phyloP scores from a whole-genome alignment of 78 protist genomes.

The Emiliania huxleyi region DNA sequence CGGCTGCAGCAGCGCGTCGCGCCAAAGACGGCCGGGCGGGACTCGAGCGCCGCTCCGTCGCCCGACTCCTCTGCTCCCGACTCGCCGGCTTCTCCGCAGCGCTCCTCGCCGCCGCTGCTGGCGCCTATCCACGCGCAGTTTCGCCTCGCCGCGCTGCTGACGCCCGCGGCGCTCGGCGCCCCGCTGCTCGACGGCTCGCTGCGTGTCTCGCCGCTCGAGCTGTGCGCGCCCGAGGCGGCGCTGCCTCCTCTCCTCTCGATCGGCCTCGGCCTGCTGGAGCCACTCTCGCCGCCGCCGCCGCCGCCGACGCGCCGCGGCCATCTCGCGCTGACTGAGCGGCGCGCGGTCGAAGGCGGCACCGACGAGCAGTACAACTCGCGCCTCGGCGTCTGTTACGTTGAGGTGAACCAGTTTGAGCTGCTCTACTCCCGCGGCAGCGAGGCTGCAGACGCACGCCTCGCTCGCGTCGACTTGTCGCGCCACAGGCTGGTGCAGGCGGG shows the following conservation, averaged over 20 bases:
- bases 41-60: too few species aligned
- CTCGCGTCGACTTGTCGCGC: not conserved
- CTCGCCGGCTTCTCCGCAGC: too few species aligned
- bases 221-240: not conserved
- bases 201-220: not conserved
- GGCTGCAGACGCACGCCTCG: not conserved
- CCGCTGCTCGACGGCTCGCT: not conserved
- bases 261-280: not conserved
- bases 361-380: not conserved
- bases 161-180: not conserved
- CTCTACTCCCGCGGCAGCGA: not conserved
- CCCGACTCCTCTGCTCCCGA: too few species aligned
- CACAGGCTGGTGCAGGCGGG: not conserved
- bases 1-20: too few species aligned
- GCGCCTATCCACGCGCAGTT: not conserved
- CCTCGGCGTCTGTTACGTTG: not conserved
- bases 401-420: not conserved
- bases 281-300: not conserved
- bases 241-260: not conserved
- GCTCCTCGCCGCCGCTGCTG: not conserved
- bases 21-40: too few species aligned
- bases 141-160: not conserved
- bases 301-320: not conserved
- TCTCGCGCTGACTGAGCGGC: not conserved
- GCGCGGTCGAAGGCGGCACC: not conserved